Evolutionary conservation across 352 stramenopile genomes (phyloP).

Genomic region (Globisporangium middletonii): DNA sequence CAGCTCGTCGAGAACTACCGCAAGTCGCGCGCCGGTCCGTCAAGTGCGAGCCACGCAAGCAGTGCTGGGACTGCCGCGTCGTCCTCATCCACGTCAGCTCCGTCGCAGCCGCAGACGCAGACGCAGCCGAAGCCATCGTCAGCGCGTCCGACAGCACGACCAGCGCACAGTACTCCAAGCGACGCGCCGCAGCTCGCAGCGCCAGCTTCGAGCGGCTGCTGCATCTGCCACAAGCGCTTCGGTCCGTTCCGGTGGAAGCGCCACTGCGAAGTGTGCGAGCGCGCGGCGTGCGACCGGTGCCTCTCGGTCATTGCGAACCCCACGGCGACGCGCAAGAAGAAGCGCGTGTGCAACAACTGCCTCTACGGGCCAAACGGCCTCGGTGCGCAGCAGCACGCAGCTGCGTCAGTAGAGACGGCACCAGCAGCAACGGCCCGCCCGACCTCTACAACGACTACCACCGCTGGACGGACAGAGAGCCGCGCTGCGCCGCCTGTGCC

Average conservation of each 20-base stretch:
- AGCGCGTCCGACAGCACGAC: neutral
- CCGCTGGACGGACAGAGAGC: conserved; percentile 7
- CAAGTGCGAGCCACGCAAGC: neutral
- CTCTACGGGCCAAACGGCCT: conserved; percentile 42
- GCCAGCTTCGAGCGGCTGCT: conserved; percentile 21
- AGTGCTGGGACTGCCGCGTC: neutral
- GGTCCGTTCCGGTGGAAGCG: conserved; percentile 75
- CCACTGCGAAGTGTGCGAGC: conserved; percentile 52
- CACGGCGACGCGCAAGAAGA: conserved; percentile 46
- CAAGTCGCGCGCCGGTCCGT: conserved; percentile 16
- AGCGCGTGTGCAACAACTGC: conserved; percentile 60
- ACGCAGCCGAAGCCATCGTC: neutral
- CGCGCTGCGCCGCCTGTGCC: conserved; percentile 7
- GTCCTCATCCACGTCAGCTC: neutral
- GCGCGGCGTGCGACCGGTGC: conserved; percentile 58
- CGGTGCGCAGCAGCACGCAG: conserved; percentile 6
- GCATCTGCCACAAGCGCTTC: conserved; percentile 56
- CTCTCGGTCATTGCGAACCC: conserved; percentile 53
- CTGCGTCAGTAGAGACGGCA: neutral
- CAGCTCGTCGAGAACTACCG: conserved; percentile 42
- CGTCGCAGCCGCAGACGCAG: neutral
- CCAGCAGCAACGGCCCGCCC: neutral
- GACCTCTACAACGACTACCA: conserved; percentile 11
- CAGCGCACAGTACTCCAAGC: too few species aligned
- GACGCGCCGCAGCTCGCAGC: neutral